Conservation (phyloP, 192 early-diverging fungal species). For the Coemansia pectinata region DNA sequence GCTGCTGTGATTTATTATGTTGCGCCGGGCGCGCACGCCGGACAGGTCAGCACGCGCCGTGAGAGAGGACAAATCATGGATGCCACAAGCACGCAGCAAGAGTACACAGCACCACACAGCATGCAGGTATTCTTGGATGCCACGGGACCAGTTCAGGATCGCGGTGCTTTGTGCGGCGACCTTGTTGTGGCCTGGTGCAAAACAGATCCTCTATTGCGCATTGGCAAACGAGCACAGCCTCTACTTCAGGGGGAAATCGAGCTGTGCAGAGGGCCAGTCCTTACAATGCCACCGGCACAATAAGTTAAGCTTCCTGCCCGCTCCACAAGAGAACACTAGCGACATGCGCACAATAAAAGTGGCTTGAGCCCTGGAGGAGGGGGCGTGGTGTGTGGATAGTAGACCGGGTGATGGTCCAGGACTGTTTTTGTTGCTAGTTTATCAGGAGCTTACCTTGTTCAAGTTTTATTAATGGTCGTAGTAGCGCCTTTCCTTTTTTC, state of each 20-base stretch:
- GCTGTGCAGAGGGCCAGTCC: not conserved
- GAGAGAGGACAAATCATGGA: not conserved
- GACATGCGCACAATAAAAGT: slow-evolving; percentile 9
- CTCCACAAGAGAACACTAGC: not conserved
- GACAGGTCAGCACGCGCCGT: slow-evolving; percentile 1
- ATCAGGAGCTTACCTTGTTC: not conserved
- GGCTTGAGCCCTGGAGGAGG: not conserved
- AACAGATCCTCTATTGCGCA: not conserved
- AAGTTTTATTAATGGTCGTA: not conserved
- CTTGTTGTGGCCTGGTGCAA: not conserved
- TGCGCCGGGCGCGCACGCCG: not conserved
- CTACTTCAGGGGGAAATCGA: not conserved
- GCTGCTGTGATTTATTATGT: slow-evolving; percentile 10
- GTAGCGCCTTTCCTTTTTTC: not conserved
- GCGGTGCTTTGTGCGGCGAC: not conserved
- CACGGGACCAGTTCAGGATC: slow-evolving; percentile 9
- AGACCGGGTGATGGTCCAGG: not conserved
- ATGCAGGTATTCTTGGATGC: slow-evolving; percentile 8
- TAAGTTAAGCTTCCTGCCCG: slow-evolving; percentile 3
- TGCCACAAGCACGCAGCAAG: not conserved
- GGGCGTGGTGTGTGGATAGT: not conserved
- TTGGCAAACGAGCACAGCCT: not conserved
- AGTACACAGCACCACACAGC: slow-evolving; percentile 3
- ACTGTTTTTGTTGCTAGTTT: not conserved
- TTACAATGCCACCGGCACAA: slow-evolving; percentile 7